A percentile compares a stretch with the other conserved stretches of the same genome.
phyloP scores from a whole-genome alignment of 768 basidiomycete genomes.

The Pisolithus albus region DNA sequence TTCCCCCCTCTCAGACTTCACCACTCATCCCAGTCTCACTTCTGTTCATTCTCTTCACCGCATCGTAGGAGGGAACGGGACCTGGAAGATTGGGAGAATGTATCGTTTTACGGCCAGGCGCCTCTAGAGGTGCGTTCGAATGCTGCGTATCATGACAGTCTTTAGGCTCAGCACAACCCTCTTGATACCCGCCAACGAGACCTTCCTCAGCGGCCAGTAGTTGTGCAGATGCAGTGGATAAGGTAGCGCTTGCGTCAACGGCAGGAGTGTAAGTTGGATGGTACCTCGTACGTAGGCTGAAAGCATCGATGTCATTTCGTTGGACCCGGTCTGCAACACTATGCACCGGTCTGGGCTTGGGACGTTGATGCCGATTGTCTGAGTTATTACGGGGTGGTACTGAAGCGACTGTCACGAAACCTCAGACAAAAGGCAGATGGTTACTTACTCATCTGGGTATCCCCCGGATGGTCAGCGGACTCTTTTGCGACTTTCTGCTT shows the following conservation, averaged over 20 bases:
- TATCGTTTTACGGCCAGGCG: neutral
- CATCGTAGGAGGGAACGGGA: neutral
- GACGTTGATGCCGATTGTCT: neutral
- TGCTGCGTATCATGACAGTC: too few relatives aligned
- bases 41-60: too few relatives aligned
- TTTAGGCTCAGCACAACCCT: neutral
- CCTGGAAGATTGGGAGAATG: neutral
- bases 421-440: neutral
- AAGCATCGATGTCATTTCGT: neutral
- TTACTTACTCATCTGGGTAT: neutral
- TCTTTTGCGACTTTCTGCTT: neutral
- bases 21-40: too few relatives aligned
- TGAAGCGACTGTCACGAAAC: neutral
- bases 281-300: neutral
- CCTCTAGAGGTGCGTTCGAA: neutral
- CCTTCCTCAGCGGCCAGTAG: neutral
- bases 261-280: neutral
- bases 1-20: too few relatives aligned
- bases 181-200: neutral
- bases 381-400: neutral
- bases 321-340: neutral
- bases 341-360: neutral
- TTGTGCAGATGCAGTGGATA: neutral
- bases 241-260: neutral
- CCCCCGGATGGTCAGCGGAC: neutral